A percentile compares a stretch with the other conserved stretches of the same genome.
phyloP scores from a whole-genome alignment of 371 early-diverging fungal species.

The Sporodiniella umbellata region DNA sequence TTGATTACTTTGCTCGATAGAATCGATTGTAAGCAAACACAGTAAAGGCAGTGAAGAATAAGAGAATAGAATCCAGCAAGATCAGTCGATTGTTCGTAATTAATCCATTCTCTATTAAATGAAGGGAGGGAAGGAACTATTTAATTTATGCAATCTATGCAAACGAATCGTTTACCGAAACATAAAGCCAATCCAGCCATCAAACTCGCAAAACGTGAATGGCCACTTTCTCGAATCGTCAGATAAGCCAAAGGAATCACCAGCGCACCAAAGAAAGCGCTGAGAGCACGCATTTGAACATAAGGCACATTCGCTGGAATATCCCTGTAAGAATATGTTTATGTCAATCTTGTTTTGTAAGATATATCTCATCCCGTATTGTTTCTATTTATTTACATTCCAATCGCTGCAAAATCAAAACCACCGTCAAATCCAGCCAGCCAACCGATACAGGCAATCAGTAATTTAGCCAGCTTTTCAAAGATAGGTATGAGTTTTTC shows the following conservation, averaged over 20 bases:
- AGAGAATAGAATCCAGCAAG: conserved; percentile 83
- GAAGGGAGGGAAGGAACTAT: background rate
- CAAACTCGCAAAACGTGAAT: conserved; percentile 63
- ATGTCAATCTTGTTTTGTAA: no score
- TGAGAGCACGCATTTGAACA: conserved; percentile 75
- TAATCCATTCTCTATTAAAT: conserved; percentile 75
- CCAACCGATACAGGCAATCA: conserved; percentile 79
- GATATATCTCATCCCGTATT: no score
- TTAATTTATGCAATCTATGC: conserved; percentile 1
- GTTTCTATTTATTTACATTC: conserved; percentile 49
- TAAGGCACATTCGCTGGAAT: conserved; percentile 73
- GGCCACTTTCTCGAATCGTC: conserved; percentile 75
- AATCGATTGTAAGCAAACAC: conserved; percentile 79
- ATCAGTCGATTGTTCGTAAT: conserved; percentile 89
- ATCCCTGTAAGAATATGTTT: no score
- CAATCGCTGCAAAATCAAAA: conserved; percentile 87
- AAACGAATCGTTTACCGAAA: conserved; percentile 51
- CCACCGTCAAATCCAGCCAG: conserved; percentile 80
- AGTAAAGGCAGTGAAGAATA: conserved; percentile 79
- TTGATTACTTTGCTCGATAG: conserved; percentile 53
- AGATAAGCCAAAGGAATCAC: conserved; percentile 81
- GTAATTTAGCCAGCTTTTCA: conserved; percentile 81
- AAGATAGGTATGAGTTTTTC: background rate
- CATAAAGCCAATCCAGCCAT: conserved; percentile 67
- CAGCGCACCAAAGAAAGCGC: conserved; percentile 70